These are phyloP conservation scores for Xerocomellus amylosporus DNA, from an alignment of 768 basidiomycete species.

Conservation along the genomic window DNA sequence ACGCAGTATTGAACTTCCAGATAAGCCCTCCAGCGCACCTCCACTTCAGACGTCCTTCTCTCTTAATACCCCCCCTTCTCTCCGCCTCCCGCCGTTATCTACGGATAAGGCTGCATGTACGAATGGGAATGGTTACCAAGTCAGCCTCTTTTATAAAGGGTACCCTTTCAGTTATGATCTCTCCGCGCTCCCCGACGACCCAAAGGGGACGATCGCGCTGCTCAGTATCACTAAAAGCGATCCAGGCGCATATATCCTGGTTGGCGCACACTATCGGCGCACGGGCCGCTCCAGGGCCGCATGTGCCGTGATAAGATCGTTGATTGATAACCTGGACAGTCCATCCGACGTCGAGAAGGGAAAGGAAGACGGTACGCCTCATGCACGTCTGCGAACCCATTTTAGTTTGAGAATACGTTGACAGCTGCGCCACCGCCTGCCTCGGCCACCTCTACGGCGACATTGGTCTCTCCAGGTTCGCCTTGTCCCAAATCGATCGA, in stretches of 20 bases:
- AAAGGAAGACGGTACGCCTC: slow-evolving; percentile 26
- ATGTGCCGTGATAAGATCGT: slow-evolving; percentile 26
- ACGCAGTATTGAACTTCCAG: slow-evolving; percentile 24
- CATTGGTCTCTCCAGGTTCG: slow-evolving; percentile 6
- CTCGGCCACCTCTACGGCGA: slow-evolving; percentile 8
- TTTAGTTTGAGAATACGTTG: slow-evolving; percentile 14
- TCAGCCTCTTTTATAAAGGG: slow-evolving; percentile 28
- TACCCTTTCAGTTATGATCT: slow-evolving; percentile 30
- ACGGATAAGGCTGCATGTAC: slow-evolving; percentile 1
- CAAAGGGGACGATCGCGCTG: slow-evolving; percentile 25
- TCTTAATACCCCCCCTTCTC: slow-evolving; percentile 5
- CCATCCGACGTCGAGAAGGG: slow-evolving; percentile 14
- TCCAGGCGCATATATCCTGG: slow-evolving; percentile 31
- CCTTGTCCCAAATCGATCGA: slow-evolving; percentile 9
- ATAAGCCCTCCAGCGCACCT: slow-evolving; percentile 11
- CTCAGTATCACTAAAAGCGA: slow-evolving; percentile 29
- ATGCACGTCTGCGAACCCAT: slow-evolving; percentile 7
- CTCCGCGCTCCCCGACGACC: slow-evolving; percentile 30
- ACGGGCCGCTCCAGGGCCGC: slow-evolving; percentile 33
- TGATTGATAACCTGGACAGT: slow-evolving; percentile 16
- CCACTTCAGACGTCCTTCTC: slow-evolving; percentile 12
- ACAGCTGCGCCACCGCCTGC: slow-evolving; percentile 9
- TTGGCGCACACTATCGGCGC: slow-evolving; percentile 34
- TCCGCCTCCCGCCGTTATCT: slow-evolving; percentile 13
- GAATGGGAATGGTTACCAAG: slow-evolving; percentile 11